A percentile compares a stretch with the other conserved stretches of the same genome.
Conservation (phyloP, 768 basidiomycete genomes). For the Mrakia hoshinonis region DNA sequence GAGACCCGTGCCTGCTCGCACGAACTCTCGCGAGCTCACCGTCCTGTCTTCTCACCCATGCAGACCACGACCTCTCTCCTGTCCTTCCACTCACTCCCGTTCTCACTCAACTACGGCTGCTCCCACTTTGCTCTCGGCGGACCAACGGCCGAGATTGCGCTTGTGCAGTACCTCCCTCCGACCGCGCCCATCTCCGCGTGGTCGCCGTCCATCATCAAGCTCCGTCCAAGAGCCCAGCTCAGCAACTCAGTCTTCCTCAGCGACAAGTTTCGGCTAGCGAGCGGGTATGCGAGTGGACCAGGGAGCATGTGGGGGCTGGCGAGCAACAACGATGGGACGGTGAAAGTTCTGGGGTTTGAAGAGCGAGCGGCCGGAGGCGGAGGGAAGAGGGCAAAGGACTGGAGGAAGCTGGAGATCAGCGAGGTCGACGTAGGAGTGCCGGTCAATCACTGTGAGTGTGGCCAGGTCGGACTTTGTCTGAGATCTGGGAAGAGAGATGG, state of each 20-base stretch:
- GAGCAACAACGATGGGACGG: conserved; percentile 19
- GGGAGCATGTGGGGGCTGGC: not conserved
- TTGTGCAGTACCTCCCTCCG: not conserved
- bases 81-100: conserved; percentile 3
- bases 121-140: conserved; percentile 18
- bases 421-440: conserved; percentile 15
- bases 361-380: not conserved
- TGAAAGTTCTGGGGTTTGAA: not conserved
- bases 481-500: not conserved
- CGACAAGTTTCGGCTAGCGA: not conserved
- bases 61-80: not conserved
- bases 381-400: not conserved
- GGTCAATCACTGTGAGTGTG: conserved; percentile 22
- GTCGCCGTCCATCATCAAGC: not conserved
- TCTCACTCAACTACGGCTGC: conserved; percentile 8
- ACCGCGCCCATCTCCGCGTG: not conserved
- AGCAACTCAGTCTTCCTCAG: conserved; percentile 24
- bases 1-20: no score
- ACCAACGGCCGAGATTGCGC: not conserved
- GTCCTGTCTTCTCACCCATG: not conserved
- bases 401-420: not conserved
- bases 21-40: not conserved
- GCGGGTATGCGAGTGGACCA: not conserved
- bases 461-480: no score
- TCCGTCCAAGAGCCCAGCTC: conserved; percentile 5